Evolutionary conservation across 176 grass and related monocot genomes (phyloP).

Genomic region (Secale cereale): DNA sequence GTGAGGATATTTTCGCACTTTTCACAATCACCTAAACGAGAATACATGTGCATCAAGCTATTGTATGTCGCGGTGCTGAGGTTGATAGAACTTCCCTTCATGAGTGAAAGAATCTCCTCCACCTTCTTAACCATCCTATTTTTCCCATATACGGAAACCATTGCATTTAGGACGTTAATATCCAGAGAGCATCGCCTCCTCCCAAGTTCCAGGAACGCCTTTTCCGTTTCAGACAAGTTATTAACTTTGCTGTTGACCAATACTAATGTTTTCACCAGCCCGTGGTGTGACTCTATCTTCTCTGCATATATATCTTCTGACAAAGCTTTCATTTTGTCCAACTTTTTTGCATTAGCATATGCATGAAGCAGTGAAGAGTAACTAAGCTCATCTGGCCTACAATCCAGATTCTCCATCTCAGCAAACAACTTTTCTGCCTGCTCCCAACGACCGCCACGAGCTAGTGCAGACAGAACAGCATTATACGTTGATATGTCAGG

Average conservation of each 20-base stretch:
- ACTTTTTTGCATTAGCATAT: conserved; percentile 72
- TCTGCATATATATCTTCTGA: conserved; percentile 76
- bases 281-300: conserved; percentile 54
- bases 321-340: conserved; percentile 58
- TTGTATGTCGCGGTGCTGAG: conserved; percentile 74
- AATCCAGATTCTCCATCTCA: conserved; percentile 79
- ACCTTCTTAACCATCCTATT: conserved; percentile 75
- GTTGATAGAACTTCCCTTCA: conserved; percentile 63
- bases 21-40: conserved; percentile 65
- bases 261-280: conserved; percentile 74
- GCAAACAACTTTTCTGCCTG: conserved; percentile 69
- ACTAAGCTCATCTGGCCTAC: conserved; percentile 73
- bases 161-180: conserved; percentile 82
- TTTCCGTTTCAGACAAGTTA: conserved; percentile 58
- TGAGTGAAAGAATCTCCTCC: conserved; percentile 62
- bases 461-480: conserved; percentile 76
- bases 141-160: conserved; percentile 89
- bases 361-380: conserved; percentile 93
- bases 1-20: conserved; percentile 75
- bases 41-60: conserved; percentile 94
- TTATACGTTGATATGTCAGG: conserved; percentile 85
- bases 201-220: conserved; percentile 70
- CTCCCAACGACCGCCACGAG: conserved; percentile 63
- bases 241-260: conserved; percentile 85
- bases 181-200: conserved; percentile 60